These are phyloP conservation scores for Rosa chinensis DNA, from an alignment of 306 rosid genomes.

Conservation along the genomic window DNA sequence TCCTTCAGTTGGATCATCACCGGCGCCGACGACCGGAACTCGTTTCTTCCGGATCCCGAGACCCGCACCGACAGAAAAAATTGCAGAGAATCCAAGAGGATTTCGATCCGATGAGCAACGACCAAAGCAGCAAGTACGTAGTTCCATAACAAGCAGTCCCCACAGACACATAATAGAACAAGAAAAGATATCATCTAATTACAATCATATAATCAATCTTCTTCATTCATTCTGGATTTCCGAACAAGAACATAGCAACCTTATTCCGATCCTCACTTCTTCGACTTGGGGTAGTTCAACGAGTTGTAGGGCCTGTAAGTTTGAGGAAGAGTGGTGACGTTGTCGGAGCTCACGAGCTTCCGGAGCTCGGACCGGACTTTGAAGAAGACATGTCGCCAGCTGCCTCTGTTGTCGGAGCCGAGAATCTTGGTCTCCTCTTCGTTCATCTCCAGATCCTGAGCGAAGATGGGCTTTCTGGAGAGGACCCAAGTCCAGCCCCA, in stretches of 20 bases:
- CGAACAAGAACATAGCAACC: neutral
- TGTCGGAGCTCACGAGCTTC: slow-evolving; percentile 49
- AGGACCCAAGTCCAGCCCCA: slow-evolving; percentile 82
- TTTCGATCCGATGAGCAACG: neutral
- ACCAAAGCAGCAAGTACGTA: neutral
- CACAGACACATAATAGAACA: slow-evolving; percentile 1
- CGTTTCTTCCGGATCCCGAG: neutral
- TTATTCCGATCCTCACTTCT: neutral
- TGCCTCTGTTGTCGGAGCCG: slow-evolving; percentile 60
- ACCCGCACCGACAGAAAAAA: neutral
- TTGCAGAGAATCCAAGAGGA: slow-evolving; percentile 1
- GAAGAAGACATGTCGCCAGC: slow-evolving; percentile 63
- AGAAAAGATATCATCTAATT: slow-evolving; percentile 4
- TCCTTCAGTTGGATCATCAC: neutral
- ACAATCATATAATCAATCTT: slow-evolving; percentile 10
- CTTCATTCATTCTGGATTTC: slow-evolving; percentile 5
- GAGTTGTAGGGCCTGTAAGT: slow-evolving; percentile 51
- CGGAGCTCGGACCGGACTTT: slow-evolving; percentile 70
- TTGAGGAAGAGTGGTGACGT: slow-evolving; percentile 57
- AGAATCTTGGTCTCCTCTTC: slow-evolving; percentile 69
- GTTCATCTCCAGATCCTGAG: slow-evolving; percentile 83
- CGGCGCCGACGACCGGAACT: neutral
- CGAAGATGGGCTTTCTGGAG: slow-evolving; percentile 65
- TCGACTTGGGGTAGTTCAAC: slow-evolving; percentile 37
- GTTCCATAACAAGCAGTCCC: neutral